Percentiles rank a stretch among this genome's conserved stretches.
Evolutionary conservation across 306 rosid species (phyloP).

Genomic region (Lathyrus sativus): DNA sequence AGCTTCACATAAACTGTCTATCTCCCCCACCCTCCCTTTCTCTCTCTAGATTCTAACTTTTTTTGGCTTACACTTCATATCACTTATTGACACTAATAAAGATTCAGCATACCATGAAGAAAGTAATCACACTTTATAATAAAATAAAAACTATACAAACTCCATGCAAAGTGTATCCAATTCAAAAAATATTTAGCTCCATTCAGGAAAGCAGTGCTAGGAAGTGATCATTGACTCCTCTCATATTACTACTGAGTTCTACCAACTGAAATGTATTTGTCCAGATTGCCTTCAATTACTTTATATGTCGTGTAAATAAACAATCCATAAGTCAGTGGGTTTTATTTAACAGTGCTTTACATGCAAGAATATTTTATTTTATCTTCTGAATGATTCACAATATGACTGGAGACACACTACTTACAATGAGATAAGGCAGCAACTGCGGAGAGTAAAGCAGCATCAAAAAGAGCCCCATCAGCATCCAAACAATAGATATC

Average conservation of each 20-base stretch:
- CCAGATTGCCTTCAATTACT: background rate
- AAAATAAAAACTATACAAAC: conserved; percentile 1
- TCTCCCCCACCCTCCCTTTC: background rate
- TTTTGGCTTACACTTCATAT: background rate
- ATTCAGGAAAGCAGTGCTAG: conserved; percentile 7
- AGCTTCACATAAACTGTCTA: background rate
- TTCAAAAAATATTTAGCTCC: background rate
- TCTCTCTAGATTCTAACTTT: conserved; percentile 11
- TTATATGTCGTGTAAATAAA: background rate
- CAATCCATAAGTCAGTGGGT: background rate
- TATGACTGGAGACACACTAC: conserved; percentile 34
- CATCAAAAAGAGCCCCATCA: conserved; percentile 84
- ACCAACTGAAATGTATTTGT: conserved; percentile 10
- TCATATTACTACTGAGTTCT: background rate
- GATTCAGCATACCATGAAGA: conserved; percentile 4
- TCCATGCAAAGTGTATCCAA: background rate
- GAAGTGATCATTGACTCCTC: background rate
- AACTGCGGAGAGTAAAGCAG: conserved; percentile 84
- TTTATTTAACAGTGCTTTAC: conserved; percentile 21
- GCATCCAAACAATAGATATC: conserved; percentile 93
- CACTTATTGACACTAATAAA: background rate
- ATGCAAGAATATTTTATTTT: background rate
- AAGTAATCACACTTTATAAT: background rate
- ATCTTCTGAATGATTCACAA: conserved; percentile 27
- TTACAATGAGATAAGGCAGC: conserved; percentile 85